Evolutionary conservation across 2,329 filamentous ascomycete species (phyloP).

Genomic region (Colletotrichum agaves): DNA sequence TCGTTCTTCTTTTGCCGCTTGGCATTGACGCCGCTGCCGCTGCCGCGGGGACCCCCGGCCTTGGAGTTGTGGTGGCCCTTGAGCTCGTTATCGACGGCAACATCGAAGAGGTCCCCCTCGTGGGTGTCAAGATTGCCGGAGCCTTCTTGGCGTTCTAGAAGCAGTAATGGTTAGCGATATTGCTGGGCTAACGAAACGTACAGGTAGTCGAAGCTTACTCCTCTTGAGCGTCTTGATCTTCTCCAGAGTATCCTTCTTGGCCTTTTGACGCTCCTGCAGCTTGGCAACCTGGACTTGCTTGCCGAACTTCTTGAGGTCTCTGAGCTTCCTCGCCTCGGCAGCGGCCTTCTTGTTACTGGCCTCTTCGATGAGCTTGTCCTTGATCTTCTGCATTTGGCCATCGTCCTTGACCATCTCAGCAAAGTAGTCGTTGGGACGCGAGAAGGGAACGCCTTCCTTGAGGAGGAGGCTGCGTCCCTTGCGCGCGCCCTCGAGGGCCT

Average conservation of each 20-base stretch:
- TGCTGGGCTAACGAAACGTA: neutral
- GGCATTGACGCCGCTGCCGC: constrained; percentile 57
- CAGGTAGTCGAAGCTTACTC: constrained; percentile 72
- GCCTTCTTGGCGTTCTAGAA: constrained; percentile 82
- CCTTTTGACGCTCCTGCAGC: constrained; percentile 91
- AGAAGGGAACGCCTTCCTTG: constrained; percentile 86
- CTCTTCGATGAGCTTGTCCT: constrained; percentile 91
- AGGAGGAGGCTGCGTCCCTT: constrained; percentile 79
- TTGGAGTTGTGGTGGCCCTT: constrained; percentile 58
- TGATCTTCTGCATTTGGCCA: constrained; percentile 97
- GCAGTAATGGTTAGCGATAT: neutral
- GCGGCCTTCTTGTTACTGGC: constrained; percentile 92
- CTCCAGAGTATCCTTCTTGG: constrained; percentile 91
- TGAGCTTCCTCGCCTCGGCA: constrained; percentile 88
- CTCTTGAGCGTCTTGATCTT: constrained; percentile 96
- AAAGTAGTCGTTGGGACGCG: constrained; percentile 93
- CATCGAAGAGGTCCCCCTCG: constrained; percentile 91
- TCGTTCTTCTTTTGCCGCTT: constrained; percentile 95
- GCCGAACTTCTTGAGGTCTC: constrained; percentile 98
- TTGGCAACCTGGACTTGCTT: constrained; percentile 98
- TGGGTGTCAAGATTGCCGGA: constrained; percentile 71
- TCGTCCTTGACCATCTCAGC: constrained; percentile 99
- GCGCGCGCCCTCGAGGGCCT: constrained; percentile 83
- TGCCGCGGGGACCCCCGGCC: constrained; percentile 49
- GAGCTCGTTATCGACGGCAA: constrained; percentile 80